Evolutionary conservation across 768 basidiomycete genomes (phyloP), one percentile per base, ranked within the genome.

Genomic region (Boletus rufocinnamomeus): DNA sequence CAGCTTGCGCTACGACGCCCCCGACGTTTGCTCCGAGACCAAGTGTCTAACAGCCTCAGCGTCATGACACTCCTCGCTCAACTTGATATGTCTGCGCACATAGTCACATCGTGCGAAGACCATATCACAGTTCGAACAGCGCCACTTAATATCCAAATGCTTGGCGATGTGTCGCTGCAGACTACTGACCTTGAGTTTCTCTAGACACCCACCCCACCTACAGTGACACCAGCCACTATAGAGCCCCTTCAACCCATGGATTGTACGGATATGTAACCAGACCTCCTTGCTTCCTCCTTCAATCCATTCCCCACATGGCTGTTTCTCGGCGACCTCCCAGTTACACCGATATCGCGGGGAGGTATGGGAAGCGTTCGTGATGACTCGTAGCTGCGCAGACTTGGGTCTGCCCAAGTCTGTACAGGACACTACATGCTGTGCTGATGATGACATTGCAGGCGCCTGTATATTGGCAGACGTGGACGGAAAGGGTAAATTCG

Each of bases 271-370:
- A 34, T 64, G 57, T n/a, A 30, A 34, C 54, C 52, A 64, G 23
- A 60, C 34, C 44, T 64, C 54, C 49, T 38, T 60, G 52, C 28
- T 56, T 21, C 57, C 47, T 23, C 62, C 63, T 45, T 63, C 54
- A 8, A 63, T 45, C 57, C 54, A 53, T 8, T 47, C n/a, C 28
- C 54, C 52, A 27, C 44, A 60, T 14, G 30, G 28, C 4, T n/a
- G 23, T 30, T 44, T 34, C 13, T 32, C 30, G 11, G 37, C 16
- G 23, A 47, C 32, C 16, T 53, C 51, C 61, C 48, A 64, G 6
- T 43, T 17, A 16, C 62, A 63, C 28, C 21, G 54, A 35, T 63
- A 46, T 19, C 41, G 16, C 21, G 61, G 34, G 21, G 38, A 21
- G 9, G 43, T 40, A 40, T 30, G 38, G 14, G 6, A 14, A 6